Conservation (phyloP, 1,284 basidiomycete genomes). For the Austroboletus niveus region DNA sequence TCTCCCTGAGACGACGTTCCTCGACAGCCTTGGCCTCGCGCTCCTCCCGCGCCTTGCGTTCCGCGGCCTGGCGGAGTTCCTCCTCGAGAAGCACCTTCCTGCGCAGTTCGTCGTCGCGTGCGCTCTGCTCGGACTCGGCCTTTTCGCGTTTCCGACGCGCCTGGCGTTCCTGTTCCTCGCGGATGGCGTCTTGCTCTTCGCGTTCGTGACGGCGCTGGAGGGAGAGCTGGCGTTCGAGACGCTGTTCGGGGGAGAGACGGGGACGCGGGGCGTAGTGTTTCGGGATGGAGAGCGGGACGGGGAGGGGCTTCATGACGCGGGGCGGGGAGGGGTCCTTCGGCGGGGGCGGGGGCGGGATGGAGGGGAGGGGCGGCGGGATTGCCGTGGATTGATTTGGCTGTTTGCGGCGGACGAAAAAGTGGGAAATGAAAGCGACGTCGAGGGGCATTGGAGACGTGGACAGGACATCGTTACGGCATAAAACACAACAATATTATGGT, state of each 20-base stretch:
- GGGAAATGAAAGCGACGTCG: slow-evolving; percentile 17
- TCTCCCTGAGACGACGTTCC: slow-evolving; percentile 42
- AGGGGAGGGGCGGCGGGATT: slow-evolving; percentile 1
- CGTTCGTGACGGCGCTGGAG: slow-evolving; percentile 40
- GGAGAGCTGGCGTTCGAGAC: slow-evolving; percentile 40
- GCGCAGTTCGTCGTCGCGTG: slow-evolving; percentile 49
- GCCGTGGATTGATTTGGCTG: background rate
- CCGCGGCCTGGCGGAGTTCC: slow-evolving; percentile 48
- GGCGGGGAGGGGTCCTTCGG: slow-evolving; percentile 21
- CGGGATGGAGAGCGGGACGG: slow-evolving; percentile 1
- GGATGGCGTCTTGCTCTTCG: slow-evolving; percentile 48
- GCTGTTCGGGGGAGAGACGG: slow-evolving; percentile 39
- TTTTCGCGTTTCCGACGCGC: slow-evolving; percentile 46
- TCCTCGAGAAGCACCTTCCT: slow-evolving; percentile 46
- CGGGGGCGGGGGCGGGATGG: slow-evolving; percentile 16
- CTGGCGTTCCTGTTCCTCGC: slow-evolving; percentile 53
- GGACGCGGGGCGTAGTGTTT: background rate
- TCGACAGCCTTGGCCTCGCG: slow-evolving; percentile 51
- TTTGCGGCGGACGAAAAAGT: slow-evolving; percentile 17
- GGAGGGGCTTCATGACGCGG: slow-evolving; percentile 24
- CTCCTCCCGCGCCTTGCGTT: slow-evolving; percentile 46
- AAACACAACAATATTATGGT: background rate
- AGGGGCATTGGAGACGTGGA: slow-evolving; percentile 11
- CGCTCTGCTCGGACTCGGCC: slow-evolving; percentile 42
- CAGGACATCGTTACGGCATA: slow-evolving; percentile 6